Evolutionary conservation across 441 rosid species (phyloP).

Genomic region (Dalechampia spathulata): DNA sequence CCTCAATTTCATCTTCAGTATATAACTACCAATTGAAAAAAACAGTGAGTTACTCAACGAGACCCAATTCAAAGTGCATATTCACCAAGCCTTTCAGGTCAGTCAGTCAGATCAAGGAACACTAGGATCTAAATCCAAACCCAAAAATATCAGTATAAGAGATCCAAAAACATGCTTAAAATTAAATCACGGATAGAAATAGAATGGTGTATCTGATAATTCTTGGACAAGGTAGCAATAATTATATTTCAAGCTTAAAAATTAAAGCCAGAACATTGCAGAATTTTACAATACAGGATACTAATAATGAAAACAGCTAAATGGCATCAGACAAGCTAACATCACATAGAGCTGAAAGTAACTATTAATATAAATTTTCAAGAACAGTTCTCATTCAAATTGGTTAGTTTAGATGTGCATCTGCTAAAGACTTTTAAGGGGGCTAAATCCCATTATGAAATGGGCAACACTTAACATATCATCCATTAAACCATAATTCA

Average conservation of each 20-base stretch:
- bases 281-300: no score
- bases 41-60: background rate
- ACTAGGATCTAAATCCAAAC: background rate
- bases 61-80: background rate
- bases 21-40: background rate
- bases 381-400: background rate
- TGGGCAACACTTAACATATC: no score
- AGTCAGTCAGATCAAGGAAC: background rate
- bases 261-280: background rate
- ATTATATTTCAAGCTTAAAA: background rate
- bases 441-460: no score
- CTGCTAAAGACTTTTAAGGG: no score
- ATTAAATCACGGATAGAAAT: no score
- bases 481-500: no score
- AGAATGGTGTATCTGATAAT: background rate
- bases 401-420: no score
- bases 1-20: background rate
- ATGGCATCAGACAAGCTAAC: no score
- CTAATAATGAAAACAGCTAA: no score
- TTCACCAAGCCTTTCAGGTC: slow-evolving; percentile 3
- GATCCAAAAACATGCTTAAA: no score
- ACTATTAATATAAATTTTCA: background rate
- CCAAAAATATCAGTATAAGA: background rate
- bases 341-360: no score
- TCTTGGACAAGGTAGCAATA: background rate